Conservation (phyloP, 1,284 basidiomycete genomes). For the Bondarzewia mesenterica region DNA sequence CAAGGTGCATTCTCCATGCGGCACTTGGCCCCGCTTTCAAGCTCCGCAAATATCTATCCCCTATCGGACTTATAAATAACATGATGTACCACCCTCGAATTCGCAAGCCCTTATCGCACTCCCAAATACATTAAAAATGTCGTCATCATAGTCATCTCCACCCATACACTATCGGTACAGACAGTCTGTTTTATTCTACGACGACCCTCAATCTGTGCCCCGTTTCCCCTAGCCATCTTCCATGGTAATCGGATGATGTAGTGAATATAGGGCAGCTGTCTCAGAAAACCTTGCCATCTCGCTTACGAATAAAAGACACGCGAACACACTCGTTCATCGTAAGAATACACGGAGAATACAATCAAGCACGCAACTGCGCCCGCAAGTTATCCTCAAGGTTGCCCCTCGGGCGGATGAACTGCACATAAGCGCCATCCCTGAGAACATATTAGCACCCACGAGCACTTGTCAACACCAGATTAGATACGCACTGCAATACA, state of each 20-base stretch:
- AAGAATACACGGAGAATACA: slow-evolving; percentile 6
- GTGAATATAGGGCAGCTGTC: slow-evolving; percentile 57
- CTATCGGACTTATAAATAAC: too few relatives aligned
- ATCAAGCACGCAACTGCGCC: slow-evolving; percentile 64
- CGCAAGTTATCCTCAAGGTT: slow-evolving; percentile 80
- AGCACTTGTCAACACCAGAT: slow-evolving; percentile 10
- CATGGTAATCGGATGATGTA: slow-evolving; percentile 54
- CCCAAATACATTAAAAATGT: not conserved
- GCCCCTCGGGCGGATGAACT: slow-evolving; percentile 88
- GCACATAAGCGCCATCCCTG: slow-evolving; percentile 80
- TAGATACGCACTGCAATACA: slow-evolving; percentile 68
- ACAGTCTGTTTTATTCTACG: not conserved
- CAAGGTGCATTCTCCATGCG: too few relatives aligned
- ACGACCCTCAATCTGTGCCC: slow-evolving; percentile 53
- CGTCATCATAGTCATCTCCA: not conserved
- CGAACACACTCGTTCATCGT: slow-evolving; percentile 7
- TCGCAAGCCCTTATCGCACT: too few relatives aligned
- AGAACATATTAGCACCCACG: slow-evolving; percentile 12
- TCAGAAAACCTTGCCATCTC: slow-evolving; percentile 10
- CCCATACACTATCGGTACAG: not conserved
- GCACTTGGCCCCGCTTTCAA: not conserved
- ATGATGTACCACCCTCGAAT: too few relatives aligned
- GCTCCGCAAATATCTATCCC: too few relatives aligned
- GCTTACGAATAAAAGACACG: not conserved
- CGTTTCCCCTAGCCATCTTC: slow-evolving; percentile 76